Percentiles rank a stretch among this genome's conserved stretches.
These are phyloP conservation scores for Dictyophora rubrovolvata DNA, from an alignment of 768 basidiomycete species.

Conservation along the genomic window DNA sequence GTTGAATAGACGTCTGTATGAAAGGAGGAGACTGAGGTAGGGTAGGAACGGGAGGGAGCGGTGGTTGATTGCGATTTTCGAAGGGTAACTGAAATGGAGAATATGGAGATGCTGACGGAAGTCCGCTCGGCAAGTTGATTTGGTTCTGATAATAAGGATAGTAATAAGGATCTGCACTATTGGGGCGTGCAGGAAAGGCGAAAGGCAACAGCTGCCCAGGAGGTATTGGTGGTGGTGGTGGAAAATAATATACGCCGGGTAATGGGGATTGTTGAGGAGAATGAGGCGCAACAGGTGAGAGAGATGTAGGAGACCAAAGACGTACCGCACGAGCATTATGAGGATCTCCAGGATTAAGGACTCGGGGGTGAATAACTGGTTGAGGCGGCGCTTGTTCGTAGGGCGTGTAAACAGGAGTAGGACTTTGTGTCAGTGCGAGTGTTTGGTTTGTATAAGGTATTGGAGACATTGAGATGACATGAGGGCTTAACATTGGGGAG, in stretches of 20 bases:
- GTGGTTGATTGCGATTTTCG: constrained; percentile 9
- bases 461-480: not conserved
- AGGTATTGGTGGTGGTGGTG: constrained; percentile 16
- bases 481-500: not conserved
- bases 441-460: not conserved
- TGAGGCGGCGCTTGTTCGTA: not conserved
- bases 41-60: constrained; percentile 22
- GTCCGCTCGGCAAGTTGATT: not conserved
- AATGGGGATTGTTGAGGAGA: constrained; percentile 18
- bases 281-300: constrained; percentile 22
- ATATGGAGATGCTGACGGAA: constrained; percentile 13
- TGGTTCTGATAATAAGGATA: not conserved
- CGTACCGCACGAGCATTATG: constrained; percentile 22
- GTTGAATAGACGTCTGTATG: not conserved
- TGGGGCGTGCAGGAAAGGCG: constrained; percentile 32
- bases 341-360: not conserved
- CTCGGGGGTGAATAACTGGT: not conserved
- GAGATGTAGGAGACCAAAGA: constrained; percentile 22
- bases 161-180: constrained; percentile 36
- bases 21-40: constrained; percentile 5
- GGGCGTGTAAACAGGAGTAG: not conserved
- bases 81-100: constrained; percentile 28
- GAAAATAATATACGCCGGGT: constrained; percentile 23
- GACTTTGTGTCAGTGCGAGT: not conserved
- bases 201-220: constrained; percentile 14